phyloP scores from a whole-genome alignment of 192 early-diverging fungal species.

The Rhizophagus sp. region DNA sequence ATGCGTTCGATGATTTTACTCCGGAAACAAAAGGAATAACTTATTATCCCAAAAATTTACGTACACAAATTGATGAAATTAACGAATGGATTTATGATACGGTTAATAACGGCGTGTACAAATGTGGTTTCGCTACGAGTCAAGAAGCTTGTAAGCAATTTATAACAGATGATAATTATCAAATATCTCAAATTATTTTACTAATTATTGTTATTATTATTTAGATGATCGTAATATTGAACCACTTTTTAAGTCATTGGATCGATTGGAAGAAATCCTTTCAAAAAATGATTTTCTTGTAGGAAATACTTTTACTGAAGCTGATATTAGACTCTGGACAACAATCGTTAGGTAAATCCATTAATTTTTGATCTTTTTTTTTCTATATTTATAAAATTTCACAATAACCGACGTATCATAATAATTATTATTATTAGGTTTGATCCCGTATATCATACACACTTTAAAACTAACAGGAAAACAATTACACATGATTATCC shows the following conservation, averaged over 20 bases:
- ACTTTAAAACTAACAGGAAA: conserved; percentile 94
- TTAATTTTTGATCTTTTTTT: neutral
- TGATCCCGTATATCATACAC: conserved; percentile 91
- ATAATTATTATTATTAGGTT: conserved; percentile 56
- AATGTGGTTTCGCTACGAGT: conserved; percentile 86
- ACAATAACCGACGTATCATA: neutral
- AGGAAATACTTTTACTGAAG: conserved; percentile 83
- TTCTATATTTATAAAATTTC: neutral
- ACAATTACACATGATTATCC: conserved; percentile 89
- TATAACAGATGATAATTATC: neutral
- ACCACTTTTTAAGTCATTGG: conserved; percentile 76
- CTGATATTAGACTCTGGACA: conserved; percentile 92
- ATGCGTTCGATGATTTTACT: conserved; percentile 77
- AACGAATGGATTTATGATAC: conserved; percentile 94
- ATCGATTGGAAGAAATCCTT: conserved; percentile 82
- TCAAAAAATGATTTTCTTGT: conserved; percentile 73
- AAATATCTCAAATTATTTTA: neutral
- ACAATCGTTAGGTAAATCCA: conserved; percentile 68
- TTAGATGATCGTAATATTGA: conserved; percentile 72
- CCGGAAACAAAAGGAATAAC: conserved; percentile 63
- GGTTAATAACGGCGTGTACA: conserved; percentile 97
- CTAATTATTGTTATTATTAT: neutral
- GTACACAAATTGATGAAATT: conserved; percentile 75
- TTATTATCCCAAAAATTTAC: conserved; percentile 82
- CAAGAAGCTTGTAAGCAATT: conserved; percentile 69